These are phyloP conservation scores for Eutrema yunnanense DNA, from an alignment of 345 rosid species.

Conservation along the genomic window DNA sequence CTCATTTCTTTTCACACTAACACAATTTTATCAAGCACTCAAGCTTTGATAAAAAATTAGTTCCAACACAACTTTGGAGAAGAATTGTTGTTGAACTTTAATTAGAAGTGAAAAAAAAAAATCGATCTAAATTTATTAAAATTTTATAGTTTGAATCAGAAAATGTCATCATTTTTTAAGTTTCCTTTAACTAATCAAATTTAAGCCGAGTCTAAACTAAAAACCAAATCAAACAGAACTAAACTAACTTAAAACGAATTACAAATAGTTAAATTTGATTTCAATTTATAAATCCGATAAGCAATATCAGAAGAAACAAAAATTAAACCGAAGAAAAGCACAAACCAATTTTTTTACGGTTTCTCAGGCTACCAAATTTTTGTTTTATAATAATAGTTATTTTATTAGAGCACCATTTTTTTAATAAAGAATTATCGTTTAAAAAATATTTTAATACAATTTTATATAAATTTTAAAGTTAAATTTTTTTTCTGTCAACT, in stretches of 20 bases:
- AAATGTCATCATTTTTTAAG: not conserved
- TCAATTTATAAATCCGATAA: not conserved
- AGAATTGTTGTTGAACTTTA: not conserved
- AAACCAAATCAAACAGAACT: not conserved
- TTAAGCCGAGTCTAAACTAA: not conserved
- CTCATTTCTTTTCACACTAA: no score
- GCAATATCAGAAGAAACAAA: not conserved
- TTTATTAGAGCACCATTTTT: no score
- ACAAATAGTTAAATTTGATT: not conserved
- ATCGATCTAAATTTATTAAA: not conserved
- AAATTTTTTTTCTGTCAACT: no score
- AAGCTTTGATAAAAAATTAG: no score
- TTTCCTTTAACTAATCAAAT: not conserved
- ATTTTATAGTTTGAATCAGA: not conserved
- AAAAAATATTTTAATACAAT: no score
- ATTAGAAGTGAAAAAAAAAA: not conserved
- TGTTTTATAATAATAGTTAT: no score
- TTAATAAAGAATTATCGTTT: no score
- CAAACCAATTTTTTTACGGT: no score
- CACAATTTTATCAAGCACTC: no score
- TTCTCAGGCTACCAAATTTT: no score
- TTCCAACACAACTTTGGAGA: not conserved
- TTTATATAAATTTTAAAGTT: no score
- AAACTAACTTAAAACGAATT: not conserved
- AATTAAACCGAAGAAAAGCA: not conserved